These are phyloP conservation scores for Pterocarpus macrocarpus DNA, from an alignment of 306 rosid genomes.

Conservation along the genomic window DNA sequence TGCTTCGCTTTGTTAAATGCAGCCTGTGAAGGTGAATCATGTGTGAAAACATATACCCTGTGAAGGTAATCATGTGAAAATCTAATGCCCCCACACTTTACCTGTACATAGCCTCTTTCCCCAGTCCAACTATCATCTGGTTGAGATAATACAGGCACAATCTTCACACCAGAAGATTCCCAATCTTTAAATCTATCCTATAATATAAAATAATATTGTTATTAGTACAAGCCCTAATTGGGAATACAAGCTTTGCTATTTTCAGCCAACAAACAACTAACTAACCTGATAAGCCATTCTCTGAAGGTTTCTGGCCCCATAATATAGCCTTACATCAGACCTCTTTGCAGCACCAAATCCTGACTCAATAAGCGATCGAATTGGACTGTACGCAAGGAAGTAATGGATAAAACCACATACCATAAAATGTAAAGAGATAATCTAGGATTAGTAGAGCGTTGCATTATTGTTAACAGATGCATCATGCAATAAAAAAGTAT, in stretches of 20 bases:
- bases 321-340: conserved; percentile 85
- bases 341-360: conserved; percentile 76
- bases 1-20: conserved; percentile 82
- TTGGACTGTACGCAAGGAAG: conserved; percentile 70
- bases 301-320: conserved; percentile 88
- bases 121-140: conserved; percentile 84
- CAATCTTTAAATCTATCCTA: conserved; percentile 93
- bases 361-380: conserved; percentile 86
- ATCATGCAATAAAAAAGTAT: neutral
- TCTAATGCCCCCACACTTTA: conserved; percentile 39
- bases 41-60: neutral
- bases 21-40: conserved; percentile 65
- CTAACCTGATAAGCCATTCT: conserved; percentile 98
- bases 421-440: neutral
- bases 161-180: conserved; percentile 89
- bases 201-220: conserved; percentile 35
- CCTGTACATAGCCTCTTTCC: conserved; percentile 93
- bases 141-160: conserved; percentile 94
- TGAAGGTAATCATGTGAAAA: conserved; percentile 37
- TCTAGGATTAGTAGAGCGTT: conserved; percentile 25
- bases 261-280: conserved; percentile 35
- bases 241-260: conserved; percentile 6
- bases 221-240: conserved; percentile 39
- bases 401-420: conserved; percentile 17
- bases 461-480: neutral